A percentile compares a stretch with the other conserved stretches of the same genome.
These are phyloP conservation scores for Blastobotrys capitulatus DNA, from an alignment of 1,139 yeast species.

Conservation along the genomic window DNA sequence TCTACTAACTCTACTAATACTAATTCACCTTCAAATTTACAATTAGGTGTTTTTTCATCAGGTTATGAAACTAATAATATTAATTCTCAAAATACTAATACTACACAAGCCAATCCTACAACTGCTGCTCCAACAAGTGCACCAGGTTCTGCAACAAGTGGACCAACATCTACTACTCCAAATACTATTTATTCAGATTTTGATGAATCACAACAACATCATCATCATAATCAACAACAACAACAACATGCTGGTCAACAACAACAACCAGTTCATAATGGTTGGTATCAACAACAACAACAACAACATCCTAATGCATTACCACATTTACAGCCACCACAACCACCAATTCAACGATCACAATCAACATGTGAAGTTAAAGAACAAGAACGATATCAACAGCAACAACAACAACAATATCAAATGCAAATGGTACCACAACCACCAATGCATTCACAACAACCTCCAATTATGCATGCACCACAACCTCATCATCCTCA, in stretches of 20 bases:
- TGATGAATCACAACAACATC: not conserved
- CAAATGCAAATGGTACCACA: not conserved
- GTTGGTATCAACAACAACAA: not conserved
- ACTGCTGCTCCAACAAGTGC: no score
- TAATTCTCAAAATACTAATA: not conserved
- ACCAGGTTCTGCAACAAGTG: not conserved
- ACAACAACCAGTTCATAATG: constrained; percentile 4
- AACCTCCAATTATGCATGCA: not conserved
- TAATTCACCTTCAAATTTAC: constrained; percentile 2
- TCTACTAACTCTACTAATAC: not conserved
- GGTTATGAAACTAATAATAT: not conserved
- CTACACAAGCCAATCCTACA: no score
- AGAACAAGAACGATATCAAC: not conserved
- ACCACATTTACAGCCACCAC: not conserved
- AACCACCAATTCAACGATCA: constrained; percentile 6
- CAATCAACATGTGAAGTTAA: constrained; percentile 1
- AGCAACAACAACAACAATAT: not conserved
- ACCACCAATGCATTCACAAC: not conserved
- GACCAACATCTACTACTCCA: not conserved
- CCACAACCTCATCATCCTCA: not conserved
- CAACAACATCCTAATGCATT: not conserved
- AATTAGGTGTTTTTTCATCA: constrained; percentile 1
- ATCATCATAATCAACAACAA: not conserved
- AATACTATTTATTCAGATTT: constrained; percentile 2
- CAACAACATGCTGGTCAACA: not conserved